Evolutionary conservation across 768 basidiomycete species (phyloP).

Genomic region (Tricholoma furcatifolium): DNA sequence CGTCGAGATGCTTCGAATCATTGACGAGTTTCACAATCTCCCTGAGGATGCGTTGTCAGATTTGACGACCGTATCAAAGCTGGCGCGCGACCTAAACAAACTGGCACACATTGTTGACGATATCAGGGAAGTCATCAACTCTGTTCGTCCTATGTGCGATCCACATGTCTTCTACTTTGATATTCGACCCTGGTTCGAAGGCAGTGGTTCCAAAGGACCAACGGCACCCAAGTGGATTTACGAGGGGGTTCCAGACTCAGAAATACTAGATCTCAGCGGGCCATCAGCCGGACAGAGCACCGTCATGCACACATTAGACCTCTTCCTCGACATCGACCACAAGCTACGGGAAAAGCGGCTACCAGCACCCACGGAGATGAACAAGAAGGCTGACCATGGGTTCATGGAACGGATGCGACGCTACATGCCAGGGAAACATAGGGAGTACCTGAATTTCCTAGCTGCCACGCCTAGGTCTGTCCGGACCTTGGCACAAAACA

Average conservation of each 20-base stretch:
- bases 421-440: constrained; percentile 94
- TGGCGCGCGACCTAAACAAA: constrained; percentile 69
- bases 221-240: constrained; percentile 65
- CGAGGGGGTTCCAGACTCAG: constrained; percentile 65
- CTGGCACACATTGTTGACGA: constrained; percentile 71
- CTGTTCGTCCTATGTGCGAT: constrained; percentile 70
- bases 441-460: constrained; percentile 77
- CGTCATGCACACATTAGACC: constrained; percentile 81
- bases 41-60: constrained; percentile 55
- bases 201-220: constrained; percentile 63
- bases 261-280: constrained; percentile 70
- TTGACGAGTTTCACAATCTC: constrained; percentile 82
- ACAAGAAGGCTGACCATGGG: constrained; percentile 64
- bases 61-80: constrained; percentile 59
- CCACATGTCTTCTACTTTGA: constrained; percentile 89
- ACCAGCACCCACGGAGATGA: constrained; percentile 63
- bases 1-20: constrained; percentile 80
- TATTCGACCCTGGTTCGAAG: constrained; percentile 91
- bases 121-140: constrained; percentile 67
- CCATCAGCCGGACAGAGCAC: constrained; percentile 95
- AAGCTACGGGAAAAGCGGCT: constrained; percentile 69
- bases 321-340: constrained; percentile 89
- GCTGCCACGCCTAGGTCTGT: constrained; percentile 56
- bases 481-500: constrained; percentile 57
- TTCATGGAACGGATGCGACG: constrained; percentile 94